phyloP scores from a whole-genome alignment of 2,329 filamentous ascomycete species.

The Pyrenochaeta sp. region DNA sequence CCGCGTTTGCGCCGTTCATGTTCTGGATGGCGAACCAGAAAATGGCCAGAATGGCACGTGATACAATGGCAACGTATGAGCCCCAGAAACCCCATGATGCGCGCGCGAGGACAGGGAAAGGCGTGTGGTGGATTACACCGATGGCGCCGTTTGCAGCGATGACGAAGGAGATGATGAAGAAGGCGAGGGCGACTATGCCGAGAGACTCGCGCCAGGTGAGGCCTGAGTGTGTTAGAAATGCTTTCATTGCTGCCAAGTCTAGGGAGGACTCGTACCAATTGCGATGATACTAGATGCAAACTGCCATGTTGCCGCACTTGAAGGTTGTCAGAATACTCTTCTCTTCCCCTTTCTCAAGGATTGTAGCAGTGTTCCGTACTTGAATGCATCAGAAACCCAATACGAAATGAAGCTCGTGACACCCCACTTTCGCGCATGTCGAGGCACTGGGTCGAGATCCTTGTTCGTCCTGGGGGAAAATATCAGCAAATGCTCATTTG shows the following conservation, averaged over 20 bases:
- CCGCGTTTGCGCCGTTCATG: constrained; percentile 66
- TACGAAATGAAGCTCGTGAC: constrained; percentile 57
- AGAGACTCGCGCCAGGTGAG: constrained; percentile 64
- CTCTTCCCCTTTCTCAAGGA: background rate
- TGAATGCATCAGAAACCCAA: constrained; percentile 62
- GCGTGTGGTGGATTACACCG: constrained; percentile 57
- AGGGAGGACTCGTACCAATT: constrained; percentile 32
- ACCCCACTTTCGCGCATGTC: constrained; percentile 55
- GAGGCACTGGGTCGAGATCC: constrained; percentile 59
- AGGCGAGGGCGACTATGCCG: constrained; percentile 59
- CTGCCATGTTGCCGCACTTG: constrained; percentile 61
- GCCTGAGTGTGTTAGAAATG: too few relatives aligned
- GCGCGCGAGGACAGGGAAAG: constrained; percentile 64
- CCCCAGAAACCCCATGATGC: constrained; percentile 66
- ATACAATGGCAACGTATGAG: constrained; percentile 62
- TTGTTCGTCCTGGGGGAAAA: constrained; percentile 50
- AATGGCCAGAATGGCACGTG: constrained; percentile 61
- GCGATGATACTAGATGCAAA: constrained; percentile 51
- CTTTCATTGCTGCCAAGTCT: too few relatives aligned
- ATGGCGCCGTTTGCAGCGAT: constrained; percentile 66
- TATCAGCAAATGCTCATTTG: too few relatives aligned
- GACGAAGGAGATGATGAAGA: constrained; percentile 64
- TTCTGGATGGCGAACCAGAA: constrained; percentile 73
- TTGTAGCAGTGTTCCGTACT: too few relatives aligned
- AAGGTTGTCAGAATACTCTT: constrained; percentile 8